A percentile compares a stretch with the other conserved stretches of the same genome.
Evolutionary conservation across 331 rosid species (phyloP).

Genomic region (Quercus phellos): DNA sequence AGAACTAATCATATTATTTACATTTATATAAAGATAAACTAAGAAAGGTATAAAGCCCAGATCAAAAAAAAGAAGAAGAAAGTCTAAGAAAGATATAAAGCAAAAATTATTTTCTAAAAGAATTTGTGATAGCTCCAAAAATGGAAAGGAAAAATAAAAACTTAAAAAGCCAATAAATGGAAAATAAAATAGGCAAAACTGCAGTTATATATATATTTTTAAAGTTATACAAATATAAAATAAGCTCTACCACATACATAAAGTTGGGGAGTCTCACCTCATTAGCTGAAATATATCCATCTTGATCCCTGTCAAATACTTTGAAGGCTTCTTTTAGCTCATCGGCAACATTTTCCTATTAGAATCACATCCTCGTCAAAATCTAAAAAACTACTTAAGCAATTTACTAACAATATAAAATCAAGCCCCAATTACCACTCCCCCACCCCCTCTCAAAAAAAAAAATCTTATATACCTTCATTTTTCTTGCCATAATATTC

Average conservation of each 20-base stretch:
- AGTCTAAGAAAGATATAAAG: too few species aligned
- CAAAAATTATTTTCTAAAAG: neutral
- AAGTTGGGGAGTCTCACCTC: slow-evolving; percentile 22
- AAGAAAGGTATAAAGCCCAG: too few species aligned
- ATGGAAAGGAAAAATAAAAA: neutral
- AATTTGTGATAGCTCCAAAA: neutral
- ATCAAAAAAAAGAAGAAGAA: too few species aligned
- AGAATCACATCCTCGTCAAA: neutral
- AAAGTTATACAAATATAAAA: neutral
- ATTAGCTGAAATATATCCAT: slow-evolving; percentile 44
- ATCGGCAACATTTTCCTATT: slow-evolving; percentile 40
- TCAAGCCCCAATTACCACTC: too few species aligned
- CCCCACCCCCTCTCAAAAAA: too few species aligned
- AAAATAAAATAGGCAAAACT: neutral
- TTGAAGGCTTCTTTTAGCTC: slow-evolving; percentile 57
- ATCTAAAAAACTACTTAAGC: neutral
- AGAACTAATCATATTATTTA: neutral
- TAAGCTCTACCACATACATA: neutral
- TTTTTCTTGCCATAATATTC: slow-evolving; percentile 50
- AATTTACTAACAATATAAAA: neutral
- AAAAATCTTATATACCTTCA: slow-evolving; percentile 26
- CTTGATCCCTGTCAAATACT: slow-evolving; percentile 56
- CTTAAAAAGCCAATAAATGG: too few species aligned
- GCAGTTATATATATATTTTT: neutral
- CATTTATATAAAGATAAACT: neutral